These are phyloP conservation scores for Pyrenophora tritici-repentis DNA, from an alignment of 2,329 filamentous ascomycete species.

Conservation along the genomic window DNA sequence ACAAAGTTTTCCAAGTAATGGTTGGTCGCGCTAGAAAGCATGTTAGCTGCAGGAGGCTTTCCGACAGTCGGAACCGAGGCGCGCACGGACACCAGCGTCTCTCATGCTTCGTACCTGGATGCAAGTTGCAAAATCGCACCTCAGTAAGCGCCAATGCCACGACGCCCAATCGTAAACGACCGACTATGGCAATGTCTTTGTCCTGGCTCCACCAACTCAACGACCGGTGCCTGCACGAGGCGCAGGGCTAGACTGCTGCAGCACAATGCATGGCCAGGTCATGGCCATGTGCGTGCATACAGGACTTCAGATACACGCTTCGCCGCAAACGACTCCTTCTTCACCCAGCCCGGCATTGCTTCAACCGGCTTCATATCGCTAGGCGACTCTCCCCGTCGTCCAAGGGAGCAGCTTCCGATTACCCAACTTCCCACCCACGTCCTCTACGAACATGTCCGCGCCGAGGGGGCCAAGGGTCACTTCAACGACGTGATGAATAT, in stretches of 20 bases:
- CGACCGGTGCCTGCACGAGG: not conserved
- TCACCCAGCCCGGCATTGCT: conserved; percentile 2
- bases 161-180: conserved; percentile 41
- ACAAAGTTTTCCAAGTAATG: no score
- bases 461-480: conserved; percentile 31
- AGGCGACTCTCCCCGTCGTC: conserved; percentile 1
- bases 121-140: conserved; percentile 6
- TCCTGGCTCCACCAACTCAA: conserved; percentile 26
- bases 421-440: conserved; percentile 31
- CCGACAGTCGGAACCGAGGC: not conserved
- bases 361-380: conserved; percentile 10
- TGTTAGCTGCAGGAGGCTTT: no score
- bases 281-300: conserved; percentile 21
- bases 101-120: conserved; percentile 2
- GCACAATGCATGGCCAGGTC: conserved; percentile 2
- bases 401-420: conserved; percentile 20
- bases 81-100: conserved; percentile 1
- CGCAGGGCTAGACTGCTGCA: not conserved
- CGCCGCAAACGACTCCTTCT: conserved; percentile 4
- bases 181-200: conserved; percentile 45
- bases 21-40: no score
- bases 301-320: conserved; percentile 10
- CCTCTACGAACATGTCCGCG: conserved; percentile 40
- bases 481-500: conserved; percentile 46
- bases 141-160: conserved; percentile 31